phyloP scores from a whole-genome alignment of 192 early-diverging fungal species.

The Umbelopsis vinacea region DNA sequence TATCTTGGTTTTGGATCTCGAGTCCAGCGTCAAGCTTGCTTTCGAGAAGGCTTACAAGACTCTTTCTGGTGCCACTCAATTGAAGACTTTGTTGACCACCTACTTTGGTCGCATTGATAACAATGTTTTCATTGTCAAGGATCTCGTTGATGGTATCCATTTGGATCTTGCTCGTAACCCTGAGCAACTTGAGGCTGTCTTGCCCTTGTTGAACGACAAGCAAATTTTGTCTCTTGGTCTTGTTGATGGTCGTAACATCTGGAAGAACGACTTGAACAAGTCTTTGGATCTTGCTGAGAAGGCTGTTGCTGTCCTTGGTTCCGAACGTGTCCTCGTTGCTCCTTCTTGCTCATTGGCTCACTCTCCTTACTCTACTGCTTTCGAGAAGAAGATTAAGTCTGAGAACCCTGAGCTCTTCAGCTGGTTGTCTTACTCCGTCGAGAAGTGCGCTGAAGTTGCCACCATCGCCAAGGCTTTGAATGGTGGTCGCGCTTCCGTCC shows the following conservation, averaged over 20 bases:
- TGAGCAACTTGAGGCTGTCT: slow-evolving; percentile 76
- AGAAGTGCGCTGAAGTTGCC: slow-evolving; percentile 88
- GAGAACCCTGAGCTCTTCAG: slow-evolving; percentile 79
- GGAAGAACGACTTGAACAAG: slow-evolving; percentile 86
- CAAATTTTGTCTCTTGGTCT: slow-evolving; percentile 91
- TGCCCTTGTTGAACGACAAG: slow-evolving; percentile 60
- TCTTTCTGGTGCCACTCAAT: slow-evolving; percentile 52
- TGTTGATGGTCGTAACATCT: slow-evolving; percentile 97
- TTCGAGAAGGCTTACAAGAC: slow-evolving; percentile 68
- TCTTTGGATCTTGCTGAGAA: slow-evolving; percentile 70
- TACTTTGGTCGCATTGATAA: slow-evolving; percentile 89
- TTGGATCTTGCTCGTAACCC: slow-evolving; percentile 89
- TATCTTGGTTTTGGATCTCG: slow-evolving; percentile 68
- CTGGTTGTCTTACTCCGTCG: slow-evolving; percentile 94
- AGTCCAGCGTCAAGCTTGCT: slow-evolving; percentile 49
- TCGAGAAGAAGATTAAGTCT: slow-evolving; percentile 70
- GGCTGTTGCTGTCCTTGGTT: slow-evolving; percentile 69
- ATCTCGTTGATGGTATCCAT: slow-evolving; percentile 86
- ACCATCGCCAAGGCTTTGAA: slow-evolving; percentile 65
- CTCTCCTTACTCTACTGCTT: slow-evolving; percentile 84
- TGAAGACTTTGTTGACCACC: slow-evolving; percentile 85
- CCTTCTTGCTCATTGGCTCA: slow-evolving; percentile 94
- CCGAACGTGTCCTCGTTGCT: slow-evolving; percentile 80
- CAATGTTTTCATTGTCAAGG: slow-evolving; percentile 76
- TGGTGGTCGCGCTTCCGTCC: slow-evolving; percentile 62